These are phyloP conservation scores for Saururus chinensis DNA, from an alignment of 164 flowering plant genomes.

Conservation along the genomic window DNA sequence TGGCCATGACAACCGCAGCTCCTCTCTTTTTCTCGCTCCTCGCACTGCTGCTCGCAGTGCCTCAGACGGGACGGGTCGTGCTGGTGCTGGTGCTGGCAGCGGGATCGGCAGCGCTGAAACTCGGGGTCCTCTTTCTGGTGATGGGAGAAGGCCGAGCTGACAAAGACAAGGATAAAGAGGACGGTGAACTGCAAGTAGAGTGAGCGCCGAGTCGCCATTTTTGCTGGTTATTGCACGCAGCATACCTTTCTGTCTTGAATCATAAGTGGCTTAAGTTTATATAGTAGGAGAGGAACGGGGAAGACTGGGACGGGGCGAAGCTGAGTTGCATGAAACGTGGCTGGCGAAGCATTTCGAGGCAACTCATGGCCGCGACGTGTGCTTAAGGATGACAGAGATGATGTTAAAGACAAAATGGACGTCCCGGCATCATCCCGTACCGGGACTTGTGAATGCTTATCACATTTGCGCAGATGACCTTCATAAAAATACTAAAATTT, in stretches of 20 bases:
- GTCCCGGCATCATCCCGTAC: too few species aligned
- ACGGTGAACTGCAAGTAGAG: neutral
- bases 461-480: too few species aligned
- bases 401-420: too few species aligned
- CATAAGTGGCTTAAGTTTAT: neutral
- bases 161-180: neutral
- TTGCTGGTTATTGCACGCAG: too few species aligned
- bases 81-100: neutral
- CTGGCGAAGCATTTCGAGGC: neutral
- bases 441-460: too few species aligned
- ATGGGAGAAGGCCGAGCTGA: neutral
- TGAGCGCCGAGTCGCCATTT: neutral
- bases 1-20: neutral
- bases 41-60: neutral
- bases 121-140: neutral
- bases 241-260: too few species aligned
- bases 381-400: neutral
- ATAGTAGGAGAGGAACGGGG: neutral
- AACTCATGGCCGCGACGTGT: neutral
- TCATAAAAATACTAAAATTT: too few species aligned
- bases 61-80: neutral
- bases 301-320: neutral
- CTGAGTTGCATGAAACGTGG: neutral
- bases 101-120: neutral
- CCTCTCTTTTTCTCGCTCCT: neutral